Conservation (phyloP, 345 rosid species). For the Eucalyptus virginea region DNA sequence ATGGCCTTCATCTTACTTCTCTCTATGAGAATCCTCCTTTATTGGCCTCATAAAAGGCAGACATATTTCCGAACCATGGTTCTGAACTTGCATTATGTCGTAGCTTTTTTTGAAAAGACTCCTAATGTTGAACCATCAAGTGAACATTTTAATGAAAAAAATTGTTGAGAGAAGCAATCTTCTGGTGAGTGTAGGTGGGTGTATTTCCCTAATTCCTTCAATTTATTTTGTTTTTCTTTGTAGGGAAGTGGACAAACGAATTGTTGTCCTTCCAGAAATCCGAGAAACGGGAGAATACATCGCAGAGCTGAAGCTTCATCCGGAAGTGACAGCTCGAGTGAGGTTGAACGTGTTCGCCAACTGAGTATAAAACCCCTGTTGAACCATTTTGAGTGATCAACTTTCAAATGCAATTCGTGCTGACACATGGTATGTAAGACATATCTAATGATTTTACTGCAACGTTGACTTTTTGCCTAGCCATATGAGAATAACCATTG, state of each 20-base stretch:
- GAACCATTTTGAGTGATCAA: not conserved
- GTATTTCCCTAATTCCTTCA: not conserved
- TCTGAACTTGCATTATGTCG: not conserved
- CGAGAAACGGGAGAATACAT: constrained; percentile 88
- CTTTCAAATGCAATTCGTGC: not conserved
- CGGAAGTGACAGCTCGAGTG: constrained; percentile 80
- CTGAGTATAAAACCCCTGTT: constrained; percentile 4
- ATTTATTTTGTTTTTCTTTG: not conserved
- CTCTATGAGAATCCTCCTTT: not conserved
- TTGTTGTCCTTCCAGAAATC: constrained; percentile 75
- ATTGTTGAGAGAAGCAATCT: not conserved
- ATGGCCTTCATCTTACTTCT: not conserved
- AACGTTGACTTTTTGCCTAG: not conserved
- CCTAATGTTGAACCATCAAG: not conserved
- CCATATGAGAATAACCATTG: not conserved
- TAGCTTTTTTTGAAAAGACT: not conserved
- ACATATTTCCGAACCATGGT: not conserved
- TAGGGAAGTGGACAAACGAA: constrained; percentile 86
- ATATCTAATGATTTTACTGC: not conserved
- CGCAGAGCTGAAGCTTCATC: constrained; percentile 91
- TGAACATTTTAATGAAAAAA: not conserved
- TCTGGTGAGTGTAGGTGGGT: not conserved
- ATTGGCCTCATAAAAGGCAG: not conserved
- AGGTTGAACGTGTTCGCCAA: constrained; percentile 73
- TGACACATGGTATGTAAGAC: not conserved